phyloP scores from a whole-genome alignment of 164 flowering plant genomes.

The Sextonia rubra region DNA sequence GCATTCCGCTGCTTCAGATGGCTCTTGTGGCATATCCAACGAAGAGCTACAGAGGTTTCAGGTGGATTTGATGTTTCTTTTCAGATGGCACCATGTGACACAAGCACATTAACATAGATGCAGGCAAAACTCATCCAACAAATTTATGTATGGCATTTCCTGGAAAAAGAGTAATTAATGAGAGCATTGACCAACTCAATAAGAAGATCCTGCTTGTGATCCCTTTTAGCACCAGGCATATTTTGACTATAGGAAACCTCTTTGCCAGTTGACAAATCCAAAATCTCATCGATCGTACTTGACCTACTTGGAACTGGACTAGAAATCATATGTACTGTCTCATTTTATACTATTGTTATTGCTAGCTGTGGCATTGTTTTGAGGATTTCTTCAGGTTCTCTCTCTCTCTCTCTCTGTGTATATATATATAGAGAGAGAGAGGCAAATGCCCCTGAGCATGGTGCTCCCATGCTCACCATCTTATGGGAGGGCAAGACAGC shows the following conservation, averaged over 20 bases:
- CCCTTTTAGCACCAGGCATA: not conserved
- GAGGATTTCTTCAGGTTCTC: no score
- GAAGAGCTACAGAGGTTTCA: slow-evolving; percentile 59
- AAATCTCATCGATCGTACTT: not conserved
- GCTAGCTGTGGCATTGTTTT: no score
- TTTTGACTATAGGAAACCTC: not conserved
- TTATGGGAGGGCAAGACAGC: no score
- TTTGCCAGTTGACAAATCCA: not conserved
- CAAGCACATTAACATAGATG: not conserved
- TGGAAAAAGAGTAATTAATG: no score
- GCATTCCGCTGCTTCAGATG: slow-evolving; percentile 19
- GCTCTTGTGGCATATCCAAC: slow-evolving; percentile 26
- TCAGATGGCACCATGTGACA: not conserved
- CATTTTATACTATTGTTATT: no score
- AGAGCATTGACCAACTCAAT: no score
- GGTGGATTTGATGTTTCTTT: slow-evolving; percentile 32
- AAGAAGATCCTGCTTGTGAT: not conserved
- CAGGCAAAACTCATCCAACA: not conserved
- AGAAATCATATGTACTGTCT: not conserved
- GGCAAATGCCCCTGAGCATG: no score
- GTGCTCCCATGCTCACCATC: no score
- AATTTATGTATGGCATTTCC: no score
- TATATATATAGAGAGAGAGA: no score
- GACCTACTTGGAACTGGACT: not conserved
- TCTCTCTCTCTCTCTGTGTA: no score